Percentiles rank a stretch among this genome's conserved stretches.
These are phyloP conservation scores for Iris macrosiphon DNA, from an alignment of 106 monocot species.

Conservation along the genomic window DNA sequence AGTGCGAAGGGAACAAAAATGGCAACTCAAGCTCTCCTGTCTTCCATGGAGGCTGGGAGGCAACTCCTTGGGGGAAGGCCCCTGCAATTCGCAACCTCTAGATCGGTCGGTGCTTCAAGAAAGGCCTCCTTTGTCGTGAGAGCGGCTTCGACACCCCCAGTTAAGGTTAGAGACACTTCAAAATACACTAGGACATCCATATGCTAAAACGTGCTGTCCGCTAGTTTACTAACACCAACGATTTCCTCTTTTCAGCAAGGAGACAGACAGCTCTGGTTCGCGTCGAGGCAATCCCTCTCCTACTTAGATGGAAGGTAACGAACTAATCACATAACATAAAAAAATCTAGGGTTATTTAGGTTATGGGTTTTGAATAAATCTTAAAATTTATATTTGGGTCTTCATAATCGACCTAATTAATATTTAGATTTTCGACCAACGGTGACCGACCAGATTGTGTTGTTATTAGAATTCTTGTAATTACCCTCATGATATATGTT, in stretches of 20 bases:
- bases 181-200: no score
- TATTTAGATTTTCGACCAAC: no score
- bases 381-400: no score
- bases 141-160: constrained; percentile 76
- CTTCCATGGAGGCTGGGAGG: constrained; percentile 80
- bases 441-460: no score
- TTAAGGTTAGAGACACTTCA: constrained; percentile 42
- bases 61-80: constrained; percentile 69
- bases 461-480: no score
- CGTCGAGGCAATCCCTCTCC: constrained; percentile 87
- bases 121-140: constrained; percentile 59
- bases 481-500: no score
- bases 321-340: no score
- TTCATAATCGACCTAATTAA: no score
- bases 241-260: constrained; percentile 48
- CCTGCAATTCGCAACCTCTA: constrained; percentile 25
- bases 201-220: no score
- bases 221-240: neutral
- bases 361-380: no score
- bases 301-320: constrained; percentile 94
- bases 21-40: constrained; percentile 84
- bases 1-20: constrained; percentile 4
- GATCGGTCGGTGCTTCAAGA: constrained; percentile 29
- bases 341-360: no score
- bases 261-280: constrained; percentile 94